Evolutionary conservation across 495 filamentous ascomycete species (phyloP).

Genomic region (Penicillium maclennaniae): DNA sequence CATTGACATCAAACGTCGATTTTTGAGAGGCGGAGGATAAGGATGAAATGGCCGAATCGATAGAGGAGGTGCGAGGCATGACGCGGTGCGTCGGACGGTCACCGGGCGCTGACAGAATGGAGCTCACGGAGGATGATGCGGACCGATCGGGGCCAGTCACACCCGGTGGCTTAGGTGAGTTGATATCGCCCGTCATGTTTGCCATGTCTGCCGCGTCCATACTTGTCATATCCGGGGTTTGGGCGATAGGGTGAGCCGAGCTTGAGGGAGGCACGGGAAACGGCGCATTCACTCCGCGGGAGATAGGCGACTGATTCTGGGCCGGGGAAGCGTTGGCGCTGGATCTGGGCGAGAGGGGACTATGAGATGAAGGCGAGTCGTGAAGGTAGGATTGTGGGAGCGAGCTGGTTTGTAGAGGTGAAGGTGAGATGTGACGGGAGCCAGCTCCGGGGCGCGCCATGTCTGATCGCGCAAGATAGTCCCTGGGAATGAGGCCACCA

Average conservation of each 20-base stretch:
- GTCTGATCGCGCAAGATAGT: constrained; percentile 33
- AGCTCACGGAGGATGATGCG: constrained; percentile 32
- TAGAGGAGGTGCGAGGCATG: constrained; percentile 80
- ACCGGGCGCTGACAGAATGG: constrained; percentile 27
- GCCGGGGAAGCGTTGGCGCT: constrained; percentile 23
- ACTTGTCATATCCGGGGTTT: constrained; percentile 14
- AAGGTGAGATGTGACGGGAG: constrained; percentile 32
- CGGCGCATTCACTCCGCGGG: constrained; percentile 31
- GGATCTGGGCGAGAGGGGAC: constrained; percentile 30
- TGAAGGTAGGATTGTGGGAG: constrained; percentile 21
- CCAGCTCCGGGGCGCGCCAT: constrained; percentile 25
- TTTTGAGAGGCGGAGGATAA: constrained; percentile 69
- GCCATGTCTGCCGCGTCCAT: constrained; percentile 20
- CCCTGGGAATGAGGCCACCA: constrained; percentile 30
- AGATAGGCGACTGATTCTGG: constrained; percentile 20
- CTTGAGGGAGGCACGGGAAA: constrained; percentile 30
- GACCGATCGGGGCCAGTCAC: constrained; percentile 29
- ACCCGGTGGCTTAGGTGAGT: constrained; percentile 24
- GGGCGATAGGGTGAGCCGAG: constrained; percentile 15
- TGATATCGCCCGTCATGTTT: constrained; percentile 16
- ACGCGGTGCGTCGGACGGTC: constrained; percentile 40
- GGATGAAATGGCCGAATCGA: constrained; percentile 89
- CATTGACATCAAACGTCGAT: constrained; percentile 54
- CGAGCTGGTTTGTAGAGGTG: constrained; percentile 35
- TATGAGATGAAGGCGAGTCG: constrained; percentile 26